Conservation (phyloP, 768 basidiomycete species). For the Tricholoma sp. region DNA sequence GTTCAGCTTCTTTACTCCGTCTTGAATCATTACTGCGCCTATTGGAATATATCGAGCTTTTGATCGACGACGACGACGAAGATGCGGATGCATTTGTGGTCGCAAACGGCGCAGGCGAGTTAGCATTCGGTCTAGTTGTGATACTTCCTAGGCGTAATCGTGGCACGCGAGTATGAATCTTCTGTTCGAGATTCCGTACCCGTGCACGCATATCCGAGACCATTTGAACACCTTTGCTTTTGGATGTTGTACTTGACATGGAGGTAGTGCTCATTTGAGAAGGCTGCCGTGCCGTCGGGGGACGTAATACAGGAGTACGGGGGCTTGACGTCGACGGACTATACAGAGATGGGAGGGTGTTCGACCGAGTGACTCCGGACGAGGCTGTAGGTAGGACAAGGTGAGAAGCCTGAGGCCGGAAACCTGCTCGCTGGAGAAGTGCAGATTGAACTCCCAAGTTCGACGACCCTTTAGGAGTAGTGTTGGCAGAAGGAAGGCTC, state of each 20-base stretch:
- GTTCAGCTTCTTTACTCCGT: constrained; percentile 39
- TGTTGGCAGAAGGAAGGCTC: constrained; percentile 29
- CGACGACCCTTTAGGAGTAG: constrained; percentile 34
- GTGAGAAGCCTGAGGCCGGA: constrained; percentile 39
- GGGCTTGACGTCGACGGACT: constrained; percentile 38
- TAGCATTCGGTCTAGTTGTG: constrained; percentile 46
- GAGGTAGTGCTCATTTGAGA: constrained; percentile 38
- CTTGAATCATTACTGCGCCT: constrained; percentile 41
- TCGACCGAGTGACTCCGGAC: constrained; percentile 48
- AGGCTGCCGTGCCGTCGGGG: constrained; percentile 31
- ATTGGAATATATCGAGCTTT: constrained; percentile 35
- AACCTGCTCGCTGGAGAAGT: constrained; percentile 47
- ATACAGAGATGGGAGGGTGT: constrained; percentile 48
- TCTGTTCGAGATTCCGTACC: constrained; percentile 77
- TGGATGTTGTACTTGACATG: constrained; percentile 47
- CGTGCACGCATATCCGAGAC: constrained; percentile 87
- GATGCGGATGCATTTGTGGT: constrained; percentile 21
- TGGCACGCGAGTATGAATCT: constrained; percentile 83
- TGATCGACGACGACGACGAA: constrained; percentile 34
- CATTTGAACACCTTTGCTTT: constrained; percentile 86
- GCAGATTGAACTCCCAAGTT: constrained; percentile 38
- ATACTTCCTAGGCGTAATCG: constrained; percentile 78
- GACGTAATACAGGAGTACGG: constrained; percentile 39
- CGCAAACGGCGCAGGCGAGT: constrained; percentile 28
- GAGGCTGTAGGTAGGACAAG: constrained; percentile 39